These are phyloP conservation scores for Artemisia tridentata DNA, from an alignment of 129 eudicot genomes.

Conservation along the genomic window DNA sequence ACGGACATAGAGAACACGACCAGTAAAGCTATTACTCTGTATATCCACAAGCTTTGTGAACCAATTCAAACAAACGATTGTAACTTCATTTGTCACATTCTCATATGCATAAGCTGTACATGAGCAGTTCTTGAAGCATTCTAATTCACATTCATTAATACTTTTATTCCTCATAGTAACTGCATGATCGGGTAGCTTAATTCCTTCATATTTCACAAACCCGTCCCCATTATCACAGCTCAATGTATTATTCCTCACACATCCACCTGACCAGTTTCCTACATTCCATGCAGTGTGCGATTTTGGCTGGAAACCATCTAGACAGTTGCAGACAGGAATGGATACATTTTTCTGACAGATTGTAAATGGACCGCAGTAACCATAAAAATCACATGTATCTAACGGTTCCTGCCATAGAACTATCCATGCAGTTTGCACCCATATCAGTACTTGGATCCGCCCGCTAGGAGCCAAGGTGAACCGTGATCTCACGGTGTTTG, in stretches of 20 bases:
- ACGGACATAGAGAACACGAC: slow-evolving; percentile 34
- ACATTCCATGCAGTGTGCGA: slow-evolving; percentile 27
- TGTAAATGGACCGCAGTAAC: slow-evolving; percentile 37
- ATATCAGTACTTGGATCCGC: slow-evolving; percentile 11
- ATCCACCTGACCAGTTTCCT: slow-evolving; percentile 36
- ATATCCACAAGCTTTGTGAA: slow-evolving; percentile 37
- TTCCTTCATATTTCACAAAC: slow-evolving; percentile 26
- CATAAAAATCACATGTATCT: slow-evolving; percentile 32
- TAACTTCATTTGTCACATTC: slow-evolving; percentile 22
- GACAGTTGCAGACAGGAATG: slow-evolving; percentile 28
- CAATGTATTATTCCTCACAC: slow-evolving; percentile 24
- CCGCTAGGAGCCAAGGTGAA: slow-evolving; percentile 30
- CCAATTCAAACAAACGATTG: slow-evolving; percentile 38
- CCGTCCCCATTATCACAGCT: slow-evolving; percentile 27
- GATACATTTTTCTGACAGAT: slow-evolving; percentile 23
- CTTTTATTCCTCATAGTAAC: slow-evolving; percentile 14
- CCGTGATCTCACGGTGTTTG: slow-evolving; percentile 13
- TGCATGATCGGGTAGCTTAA: slow-evolving; percentile 42
- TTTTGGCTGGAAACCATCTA: slow-evolving; percentile 39
- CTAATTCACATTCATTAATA: slow-evolving; percentile 25
- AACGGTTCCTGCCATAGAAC: slow-evolving; percentile 29
- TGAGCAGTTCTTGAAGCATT: slow-evolving; percentile 36
- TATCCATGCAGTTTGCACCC: slow-evolving; percentile 34
- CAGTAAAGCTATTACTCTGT: not conserved
- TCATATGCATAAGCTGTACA: slow-evolving; percentile 44